Evolutionary conservation across 257 asterid genomes (phyloP).

Genomic region (Ophiorrhiza pumila): DNA sequence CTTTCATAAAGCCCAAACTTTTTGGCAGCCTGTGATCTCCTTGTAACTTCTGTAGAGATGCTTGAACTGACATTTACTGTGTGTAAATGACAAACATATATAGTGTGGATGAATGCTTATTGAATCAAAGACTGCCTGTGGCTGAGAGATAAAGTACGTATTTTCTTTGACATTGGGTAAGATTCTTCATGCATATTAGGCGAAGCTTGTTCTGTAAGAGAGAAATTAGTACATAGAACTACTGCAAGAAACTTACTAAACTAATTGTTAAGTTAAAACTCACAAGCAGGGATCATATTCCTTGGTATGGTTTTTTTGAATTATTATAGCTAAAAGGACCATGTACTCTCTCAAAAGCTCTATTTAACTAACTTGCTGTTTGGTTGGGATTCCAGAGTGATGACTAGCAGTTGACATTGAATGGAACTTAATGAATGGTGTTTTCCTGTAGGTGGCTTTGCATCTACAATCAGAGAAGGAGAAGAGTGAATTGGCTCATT

Average conservation of each 20-base stretch:
- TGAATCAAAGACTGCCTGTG: too few relatives aligned
- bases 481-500: conserved; percentile 50
- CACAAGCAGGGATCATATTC: not conserved
- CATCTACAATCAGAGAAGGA: conserved; percentile 84
- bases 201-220: too few relatives aligned
- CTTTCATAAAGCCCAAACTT: not conserved
- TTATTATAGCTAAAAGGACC: too few relatives aligned
- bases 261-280: not conserved
- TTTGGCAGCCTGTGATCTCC: not conserved
- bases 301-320: too few relatives aligned
- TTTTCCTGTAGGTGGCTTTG: conserved; percentile 62
- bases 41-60: not conserved
- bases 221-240: too few relatives aligned
- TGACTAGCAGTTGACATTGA: conserved; percentile 10
- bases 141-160: too few relatives aligned
- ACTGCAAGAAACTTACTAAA: not conserved
- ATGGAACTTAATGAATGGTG: conserved; percentile 26
- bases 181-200: too few relatives aligned
- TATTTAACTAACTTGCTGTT: too few relatives aligned
- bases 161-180: not conserved
- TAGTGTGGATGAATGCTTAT: too few relatives aligned
- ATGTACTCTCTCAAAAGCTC: too few relatives aligned
- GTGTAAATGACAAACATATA: too few relatives aligned
- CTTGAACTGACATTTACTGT: not conserved
- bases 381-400: not conserved